phyloP scores from a whole-genome alignment of 345 rosid genomes.

The Raphanus sativus region DNA sequence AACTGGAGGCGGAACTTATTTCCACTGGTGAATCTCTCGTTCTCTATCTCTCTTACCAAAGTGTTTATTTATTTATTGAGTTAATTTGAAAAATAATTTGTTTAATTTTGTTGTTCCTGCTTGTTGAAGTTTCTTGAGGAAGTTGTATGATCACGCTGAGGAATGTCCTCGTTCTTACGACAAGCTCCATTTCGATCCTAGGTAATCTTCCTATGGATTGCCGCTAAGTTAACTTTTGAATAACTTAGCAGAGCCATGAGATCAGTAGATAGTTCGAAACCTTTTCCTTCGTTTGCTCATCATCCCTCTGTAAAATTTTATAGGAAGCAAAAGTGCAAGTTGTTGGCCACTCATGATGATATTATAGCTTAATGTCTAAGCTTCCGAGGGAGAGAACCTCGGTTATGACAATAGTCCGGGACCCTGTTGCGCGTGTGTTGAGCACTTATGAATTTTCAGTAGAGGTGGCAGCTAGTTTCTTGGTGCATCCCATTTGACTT shows the following conservation, averaged over 20 bases:
- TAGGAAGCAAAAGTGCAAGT: slow-evolving; percentile 76
- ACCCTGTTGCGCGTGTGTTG: slow-evolving; percentile 85
- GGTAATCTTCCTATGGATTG: slow-evolving; percentile 49
- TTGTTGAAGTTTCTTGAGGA: slow-evolving; percentile 78
- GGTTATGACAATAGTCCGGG: slow-evolving; percentile 83
- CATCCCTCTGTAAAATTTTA: not conserved
- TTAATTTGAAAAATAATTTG: too few species aligned
- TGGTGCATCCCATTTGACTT: slow-evolving; percentile 91
- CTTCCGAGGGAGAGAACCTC: slow-evolving; percentile 83
- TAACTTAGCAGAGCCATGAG: slow-evolving; percentile 7
- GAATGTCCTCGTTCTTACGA: slow-evolving; percentile 98
- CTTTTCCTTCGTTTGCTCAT: not conserved
- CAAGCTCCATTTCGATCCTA: slow-evolving; percentile 84
- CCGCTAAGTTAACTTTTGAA: slow-evolving; percentile 10
- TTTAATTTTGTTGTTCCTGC: too few species aligned
- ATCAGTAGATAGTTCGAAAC: not conserved
- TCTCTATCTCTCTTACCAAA: too few species aligned
- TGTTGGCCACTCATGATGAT: slow-evolving; percentile 94
- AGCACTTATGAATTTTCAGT: slow-evolving; percentile 92
- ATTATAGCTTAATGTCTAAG: slow-evolving; percentile 85
- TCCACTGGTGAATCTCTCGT: too few species aligned
- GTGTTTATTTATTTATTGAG: too few species aligned
- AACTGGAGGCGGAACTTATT: too few species aligned
- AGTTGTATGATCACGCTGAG: slow-evolving; percentile 57
- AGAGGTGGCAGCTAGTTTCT: slow-evolving; percentile 95